Conservation (phyloP, 208 protist species). For the Trichomonas vaginalis region DNA sequence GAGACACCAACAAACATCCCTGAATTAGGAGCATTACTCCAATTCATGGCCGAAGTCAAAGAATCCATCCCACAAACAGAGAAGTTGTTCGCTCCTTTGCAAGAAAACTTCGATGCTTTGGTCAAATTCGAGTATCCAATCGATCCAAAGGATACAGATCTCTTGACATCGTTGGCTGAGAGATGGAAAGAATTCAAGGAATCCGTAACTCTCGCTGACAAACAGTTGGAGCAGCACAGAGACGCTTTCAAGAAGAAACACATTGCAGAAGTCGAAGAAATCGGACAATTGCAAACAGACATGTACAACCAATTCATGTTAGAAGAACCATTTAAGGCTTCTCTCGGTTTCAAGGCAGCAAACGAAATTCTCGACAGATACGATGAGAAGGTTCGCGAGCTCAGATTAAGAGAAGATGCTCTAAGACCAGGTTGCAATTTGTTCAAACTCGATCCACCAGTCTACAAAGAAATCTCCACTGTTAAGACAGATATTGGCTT, state of each 20-base stretch:
- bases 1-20: not conserved
- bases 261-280: constrained; percentile 1
- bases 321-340: not conserved
- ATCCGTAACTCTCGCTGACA: not conserved
- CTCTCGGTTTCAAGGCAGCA: not conserved
- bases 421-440: not conserved
- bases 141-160: not conserved
- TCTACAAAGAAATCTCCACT: constrained; percentile 13
- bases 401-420: not conserved
- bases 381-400: not conserved
- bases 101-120: constrained; percentile 7
- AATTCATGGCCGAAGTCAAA: not conserved
- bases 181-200: constrained; percentile 16
- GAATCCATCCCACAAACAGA: not conserved
- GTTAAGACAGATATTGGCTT: constrained; percentile 6
- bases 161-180: not conserved
- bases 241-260: not conserved
- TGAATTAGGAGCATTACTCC: not conserved
- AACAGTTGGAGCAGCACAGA: not conserved
- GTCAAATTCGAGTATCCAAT: not conserved
- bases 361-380: not conserved
- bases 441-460: constrained; percentile 13
- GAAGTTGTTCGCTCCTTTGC: not conserved
- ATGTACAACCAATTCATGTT: constrained; percentile 13
- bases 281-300: not conserved